Percentiles rank a stretch among this genome's conserved stretches.
Conservation (phyloP, 192 early-diverging fungal species). For the Linnemannia exigua region DNA sequence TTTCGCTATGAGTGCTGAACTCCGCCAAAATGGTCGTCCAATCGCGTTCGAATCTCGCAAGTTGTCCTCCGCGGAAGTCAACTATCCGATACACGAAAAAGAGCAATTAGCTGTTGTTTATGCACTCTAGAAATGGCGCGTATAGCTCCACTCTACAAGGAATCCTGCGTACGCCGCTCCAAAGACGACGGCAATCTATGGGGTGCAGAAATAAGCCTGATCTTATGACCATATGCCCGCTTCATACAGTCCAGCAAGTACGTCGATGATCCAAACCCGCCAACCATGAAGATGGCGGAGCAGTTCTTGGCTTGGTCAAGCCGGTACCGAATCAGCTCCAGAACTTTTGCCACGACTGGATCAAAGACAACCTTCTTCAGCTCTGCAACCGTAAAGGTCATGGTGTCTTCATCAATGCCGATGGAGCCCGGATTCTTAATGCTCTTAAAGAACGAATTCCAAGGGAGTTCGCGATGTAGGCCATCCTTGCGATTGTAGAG, state of each 20-base stretch:
- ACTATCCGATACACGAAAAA: too few relatives aligned
- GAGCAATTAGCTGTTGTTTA: too few relatives aligned
- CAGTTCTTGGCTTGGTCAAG: conserved; percentile 29
- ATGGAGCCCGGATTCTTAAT: conserved; percentile 6
- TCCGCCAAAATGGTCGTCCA: conserved; percentile 30
- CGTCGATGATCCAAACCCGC: conserved; percentile 63
- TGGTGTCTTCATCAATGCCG: conserved; percentile 11
- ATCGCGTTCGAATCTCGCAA: conserved; percentile 44
- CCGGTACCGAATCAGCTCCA: conserved; percentile 17
- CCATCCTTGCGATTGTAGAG: not conserved
- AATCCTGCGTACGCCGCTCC: conserved; percentile 66
- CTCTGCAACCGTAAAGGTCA: conserved; percentile 8
- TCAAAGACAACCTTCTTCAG: conserved; percentile 15
- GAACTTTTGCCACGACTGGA: conserved; percentile 16
- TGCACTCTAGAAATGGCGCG: too few relatives aligned
- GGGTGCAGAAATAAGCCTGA: conserved; percentile 55
- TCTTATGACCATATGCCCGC: conserved; percentile 46
- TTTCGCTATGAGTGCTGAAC: conserved; percentile 10
- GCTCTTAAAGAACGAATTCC: conserved; percentile 6
- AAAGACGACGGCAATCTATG: conserved; percentile 59
- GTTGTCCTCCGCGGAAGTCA: conserved; percentile 25
- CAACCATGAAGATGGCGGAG: conserved; percentile 58
- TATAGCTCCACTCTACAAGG: too few relatives aligned
- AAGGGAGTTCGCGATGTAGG: not conserved
- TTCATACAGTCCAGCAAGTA: conserved; percentile 59